Conservation (phyloP, 2,329 filamentous ascomycete species). For the Colletotrichum godetiae region DNA sequence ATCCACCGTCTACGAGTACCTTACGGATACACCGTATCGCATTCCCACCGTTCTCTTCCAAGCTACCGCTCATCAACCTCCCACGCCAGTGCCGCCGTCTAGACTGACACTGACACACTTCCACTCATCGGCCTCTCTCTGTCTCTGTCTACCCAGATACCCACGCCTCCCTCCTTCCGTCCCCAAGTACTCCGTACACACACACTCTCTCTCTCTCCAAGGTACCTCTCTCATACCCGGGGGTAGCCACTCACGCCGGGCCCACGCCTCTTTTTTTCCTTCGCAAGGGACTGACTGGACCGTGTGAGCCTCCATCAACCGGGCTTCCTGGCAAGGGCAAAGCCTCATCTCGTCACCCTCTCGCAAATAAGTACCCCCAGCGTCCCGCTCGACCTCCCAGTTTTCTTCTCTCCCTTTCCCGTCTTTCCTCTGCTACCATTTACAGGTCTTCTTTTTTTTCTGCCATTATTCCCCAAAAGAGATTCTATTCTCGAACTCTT, state of each 20-base stretch:
- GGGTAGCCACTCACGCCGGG: conserved; percentile 26
- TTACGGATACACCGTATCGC: background rate
- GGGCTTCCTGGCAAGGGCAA: conserved; percentile 33
- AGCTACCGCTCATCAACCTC: conserved; percentile 3
- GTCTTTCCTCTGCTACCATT: conserved; percentile 45
- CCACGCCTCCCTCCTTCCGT: background rate
- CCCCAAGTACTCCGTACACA: background rate
- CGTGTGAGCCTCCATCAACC: conserved; percentile 32
- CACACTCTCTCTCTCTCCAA: background rate
- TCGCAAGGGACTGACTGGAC: conserved; percentile 31
- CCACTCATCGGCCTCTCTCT: background rate
- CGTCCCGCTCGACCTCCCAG: conserved; percentile 43
- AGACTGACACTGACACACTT: conserved; percentile 25
- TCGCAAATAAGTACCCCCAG: conserved; percentile 55
- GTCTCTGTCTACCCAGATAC: background rate
- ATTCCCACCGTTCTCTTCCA: conserved; percentile 1
- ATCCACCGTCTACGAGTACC: background rate
- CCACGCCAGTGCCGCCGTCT: conserved; percentile 13
- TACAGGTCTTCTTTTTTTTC: conserved; percentile 44
- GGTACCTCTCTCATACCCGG: background rate
- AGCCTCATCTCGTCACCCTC: conserved; percentile 30
- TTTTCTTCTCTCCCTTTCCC: conserved; percentile 39
- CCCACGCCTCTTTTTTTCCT: conserved; percentile 30
- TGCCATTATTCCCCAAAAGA: conserved; percentile 44
- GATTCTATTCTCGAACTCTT: conserved; percentile 43